phyloP scores from a whole-genome alignment of 2,329 filamentous ascomycete species.

The Sporothrix globosa region DNA sequence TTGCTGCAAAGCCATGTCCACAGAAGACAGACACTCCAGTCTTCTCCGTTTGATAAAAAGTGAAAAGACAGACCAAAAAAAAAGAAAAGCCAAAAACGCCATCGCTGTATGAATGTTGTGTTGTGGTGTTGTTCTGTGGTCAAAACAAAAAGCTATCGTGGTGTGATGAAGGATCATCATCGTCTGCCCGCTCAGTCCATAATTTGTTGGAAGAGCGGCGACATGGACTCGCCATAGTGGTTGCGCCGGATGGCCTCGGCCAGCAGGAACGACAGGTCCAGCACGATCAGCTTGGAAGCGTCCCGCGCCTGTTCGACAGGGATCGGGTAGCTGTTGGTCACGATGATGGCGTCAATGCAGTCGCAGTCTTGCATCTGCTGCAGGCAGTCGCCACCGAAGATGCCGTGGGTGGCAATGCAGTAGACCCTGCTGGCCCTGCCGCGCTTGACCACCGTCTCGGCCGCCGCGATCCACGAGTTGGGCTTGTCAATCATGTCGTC shows the following conservation, averaged over 20 bases:
- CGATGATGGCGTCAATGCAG: conserved; percentile 90
- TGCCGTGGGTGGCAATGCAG: conserved; percentile 94
- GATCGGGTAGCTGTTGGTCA: conserved; percentile 97
- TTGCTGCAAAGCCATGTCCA: conserved; percentile 4
- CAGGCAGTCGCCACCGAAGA: conserved; percentile 88
- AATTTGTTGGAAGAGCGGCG: conserved; percentile 69
- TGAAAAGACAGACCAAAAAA: no score
- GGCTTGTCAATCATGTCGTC: conserved; percentile 99
- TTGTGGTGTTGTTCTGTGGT: conserved; percentile 8
- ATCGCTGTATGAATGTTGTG: conserved; percentile 25
- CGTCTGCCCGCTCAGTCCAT: conserved; percentile 48
- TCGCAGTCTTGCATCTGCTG: conserved; percentile 89
- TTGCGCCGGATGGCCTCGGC: conserved; percentile 93
- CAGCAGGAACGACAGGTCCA: conserved; percentile 85
- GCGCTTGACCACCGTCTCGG: conserved; percentile 92
- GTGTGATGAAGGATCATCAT: conserved; percentile 1
- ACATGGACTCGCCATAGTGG: conserved; percentile 89
- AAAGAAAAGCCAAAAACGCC: conserved; percentile 12
- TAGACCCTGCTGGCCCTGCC: conserved; percentile 92
- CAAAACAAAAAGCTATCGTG: neutral
- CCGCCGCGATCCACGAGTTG: conserved; percentile 94
- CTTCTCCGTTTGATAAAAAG: neutral
- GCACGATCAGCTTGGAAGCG: conserved; percentile 80
- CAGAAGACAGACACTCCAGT: neutral
- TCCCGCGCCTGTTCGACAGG: conserved; percentile 69